These are phyloP conservation scores for Pythium phragmitis DNA, from an alignment of 352 stramenopile genomes.

Conservation along the genomic window DNA sequence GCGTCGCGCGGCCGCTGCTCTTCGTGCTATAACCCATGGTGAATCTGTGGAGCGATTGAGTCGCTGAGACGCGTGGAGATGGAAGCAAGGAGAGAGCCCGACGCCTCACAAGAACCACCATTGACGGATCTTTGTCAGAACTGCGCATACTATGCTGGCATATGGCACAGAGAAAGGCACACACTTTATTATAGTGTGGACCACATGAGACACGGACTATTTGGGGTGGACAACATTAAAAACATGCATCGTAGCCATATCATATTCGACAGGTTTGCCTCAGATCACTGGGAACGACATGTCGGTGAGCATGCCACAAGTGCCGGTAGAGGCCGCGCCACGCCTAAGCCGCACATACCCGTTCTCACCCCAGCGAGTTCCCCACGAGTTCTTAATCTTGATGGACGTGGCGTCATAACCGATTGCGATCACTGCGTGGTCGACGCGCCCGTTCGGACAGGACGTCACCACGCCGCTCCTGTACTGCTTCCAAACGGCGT, in stretches of 20 bases:
- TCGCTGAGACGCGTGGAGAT: neutral
- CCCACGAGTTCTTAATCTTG: slow-evolving; percentile 98
- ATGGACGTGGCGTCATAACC: slow-evolving; percentile 88
- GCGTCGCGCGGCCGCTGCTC: slow-evolving; percentile 38
- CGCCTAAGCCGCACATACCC: slow-evolving; percentile 92
- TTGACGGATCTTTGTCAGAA: slow-evolving; percentile 3
- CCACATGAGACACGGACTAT: neutral
- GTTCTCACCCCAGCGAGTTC: slow-evolving; percentile 89
- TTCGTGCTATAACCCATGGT: slow-evolving; percentile 26
- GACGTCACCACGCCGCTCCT: slow-evolving; percentile 80
- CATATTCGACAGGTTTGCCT: slow-evolving; percentile 7
- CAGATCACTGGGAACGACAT: slow-evolving; percentile 24
- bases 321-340: slow-evolving; percentile 43
- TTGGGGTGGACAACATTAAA: slow-evolving; percentile 9
- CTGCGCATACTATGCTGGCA: neutral
- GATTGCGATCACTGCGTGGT: slow-evolving; percentile 96
- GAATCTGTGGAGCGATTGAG: neutral
- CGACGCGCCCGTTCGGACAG: slow-evolving; percentile 82
- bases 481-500: slow-evolving; percentile 96
- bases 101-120: neutral
- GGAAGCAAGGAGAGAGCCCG: neutral
- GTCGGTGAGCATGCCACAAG: slow-evolving; percentile 36
- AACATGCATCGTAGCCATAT: slow-evolving; percentile 7
- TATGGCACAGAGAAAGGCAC: neutral
- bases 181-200: neutral